Evolutionary conservation across 257 asterid genomes (phyloP).

Genomic region (Schizonepeta tenuifolia): DNA sequence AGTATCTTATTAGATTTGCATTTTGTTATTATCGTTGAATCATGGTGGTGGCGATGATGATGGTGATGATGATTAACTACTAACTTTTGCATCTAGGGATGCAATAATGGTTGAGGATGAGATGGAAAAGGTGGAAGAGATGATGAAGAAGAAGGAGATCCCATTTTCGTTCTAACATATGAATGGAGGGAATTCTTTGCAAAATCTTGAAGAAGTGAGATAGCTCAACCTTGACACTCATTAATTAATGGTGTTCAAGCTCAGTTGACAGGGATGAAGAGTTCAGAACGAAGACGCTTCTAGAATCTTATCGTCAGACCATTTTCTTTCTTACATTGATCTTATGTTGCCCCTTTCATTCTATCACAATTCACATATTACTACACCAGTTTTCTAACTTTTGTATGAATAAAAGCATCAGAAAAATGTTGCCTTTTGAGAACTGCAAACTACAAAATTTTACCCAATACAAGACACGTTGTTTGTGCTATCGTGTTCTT

Average conservation of each 20-base stretch:
- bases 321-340: too few relatives aligned
- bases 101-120: slow-evolving; percentile 45
- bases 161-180: slow-evolving; percentile 76
- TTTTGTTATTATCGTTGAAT: background rate
- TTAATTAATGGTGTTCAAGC: background rate
- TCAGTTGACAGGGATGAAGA: too few relatives aligned
- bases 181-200: slow-evolving; percentile 95
- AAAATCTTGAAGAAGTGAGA: slow-evolving; percentile 55
- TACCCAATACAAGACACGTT: background rate
- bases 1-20: too few relatives aligned
- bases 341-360: too few relatives aligned
- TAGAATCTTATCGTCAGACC: too few relatives aligned
- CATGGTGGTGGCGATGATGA: background rate
- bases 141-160: slow-evolving; percentile 78
- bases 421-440: background rate
- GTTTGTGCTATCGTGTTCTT: background rate
- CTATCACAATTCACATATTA: too few relatives aligned
- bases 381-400: too few relatives aligned
- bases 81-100: background rate
- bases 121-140: slow-evolving; percentile 32
- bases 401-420: background rate
- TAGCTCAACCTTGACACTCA: background rate
- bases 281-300: too few relatives aligned
- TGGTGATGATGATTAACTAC: background rate
- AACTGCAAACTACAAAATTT: background rate